Base-by-base conservation (phyloP, 768 basidiomycete genomes). In the Suillus sp. region DNA sequence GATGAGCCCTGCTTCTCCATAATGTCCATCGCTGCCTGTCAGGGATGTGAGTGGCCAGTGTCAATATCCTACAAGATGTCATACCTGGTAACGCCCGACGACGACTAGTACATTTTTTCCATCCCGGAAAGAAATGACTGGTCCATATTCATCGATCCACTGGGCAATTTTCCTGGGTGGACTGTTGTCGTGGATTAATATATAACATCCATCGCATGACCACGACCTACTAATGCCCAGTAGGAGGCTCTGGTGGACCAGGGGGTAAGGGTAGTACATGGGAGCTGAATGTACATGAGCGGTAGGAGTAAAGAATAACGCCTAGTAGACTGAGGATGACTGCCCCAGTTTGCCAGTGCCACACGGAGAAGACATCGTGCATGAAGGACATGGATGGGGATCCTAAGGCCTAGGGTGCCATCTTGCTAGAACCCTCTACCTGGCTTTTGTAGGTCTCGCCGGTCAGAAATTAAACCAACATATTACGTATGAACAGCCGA, bases 1-100 rank as follows among this genome's bases (percentile, higher is more conserved):
- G 68, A 67, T 0, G 81, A 83, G 0, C 86, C 86, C 65, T 87
- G 83, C 64, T 84, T 82, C 71, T 87, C 86, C 83, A 88, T 79
- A 58, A 87, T 80, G 14, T 87, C 83, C 0, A 83, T 77, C 0
- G 86, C 85, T 47, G 68, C 73, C 71, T 72, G n/a, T n/a, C n/a
- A 53, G 4, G 6, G 27, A n/a, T 2, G 20, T 38, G 6, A 48
- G 3, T 32, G 3, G 62, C 10, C 65, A 67, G 18, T 74, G 37
- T n/a, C 68, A 73, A 54, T 73, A 66, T 3, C 69, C 71, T 6
- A 72, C 35, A 30, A 27, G 16, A 30, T 22, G 6, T 16, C 62
- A 10, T 14, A 63, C 62, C 32, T 63, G 30, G 53, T 63, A 53
- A 34, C 60, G 60, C 9, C 60, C 63, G 14, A 64, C 43, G 60